Base-by-base conservation (phyloP, 2,329 filamentous ascomycete species). In the Penicillium brasilianum region DNA sequence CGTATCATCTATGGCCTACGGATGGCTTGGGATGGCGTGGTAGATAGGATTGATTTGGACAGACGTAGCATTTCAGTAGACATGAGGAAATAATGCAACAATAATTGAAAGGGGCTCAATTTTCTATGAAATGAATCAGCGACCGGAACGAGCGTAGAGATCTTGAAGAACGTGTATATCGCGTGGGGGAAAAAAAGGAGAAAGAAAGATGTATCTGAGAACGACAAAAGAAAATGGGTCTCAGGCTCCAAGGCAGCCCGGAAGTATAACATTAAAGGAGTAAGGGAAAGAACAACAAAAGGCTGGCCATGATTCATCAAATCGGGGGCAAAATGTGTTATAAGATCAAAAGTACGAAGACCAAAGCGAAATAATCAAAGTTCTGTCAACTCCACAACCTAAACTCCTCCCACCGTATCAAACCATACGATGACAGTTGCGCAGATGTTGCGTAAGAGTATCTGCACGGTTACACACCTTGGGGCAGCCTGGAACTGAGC, bases 1-100 rank as follows among this genome's bases (percentile, higher is more conserved):
- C 53, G 16, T 46, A 56, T 36, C 43, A 56, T 56, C 16, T 56
- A 28, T 56, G 53, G 53, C 53, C 53, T 34, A 14, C 30, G 14
- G 53, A 46, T 25, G 25, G 13, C 16, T 2, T 5, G 28, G 52
- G 52, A 22, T 46, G 44, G 44, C 25, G 25, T 28, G 14, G 44
- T 2, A 48, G 44, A 48, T 48, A 11, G 30, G 3, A 18, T 18
- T 34, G 8, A 10, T 6, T 34, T 34, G 8, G 32, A 30, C 16
- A n/a, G 18, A 43, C 10, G 9, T 20, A 6, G n/a, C 3, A 2
- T 30, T n/a, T n/a, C 18, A 18, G 8, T n/a, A 48, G 25, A 18
- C 3, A 30, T n/a, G 2, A 25, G 14, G 9, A 43, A 43, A 16
- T 2, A 14, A 7, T 14, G 25, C 43, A 25, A 22, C 4, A 11